phyloP scores from a whole-genome alignment of 2,329 filamentous ascomycete genomes.

The Aspergillus sp. region DNA sequence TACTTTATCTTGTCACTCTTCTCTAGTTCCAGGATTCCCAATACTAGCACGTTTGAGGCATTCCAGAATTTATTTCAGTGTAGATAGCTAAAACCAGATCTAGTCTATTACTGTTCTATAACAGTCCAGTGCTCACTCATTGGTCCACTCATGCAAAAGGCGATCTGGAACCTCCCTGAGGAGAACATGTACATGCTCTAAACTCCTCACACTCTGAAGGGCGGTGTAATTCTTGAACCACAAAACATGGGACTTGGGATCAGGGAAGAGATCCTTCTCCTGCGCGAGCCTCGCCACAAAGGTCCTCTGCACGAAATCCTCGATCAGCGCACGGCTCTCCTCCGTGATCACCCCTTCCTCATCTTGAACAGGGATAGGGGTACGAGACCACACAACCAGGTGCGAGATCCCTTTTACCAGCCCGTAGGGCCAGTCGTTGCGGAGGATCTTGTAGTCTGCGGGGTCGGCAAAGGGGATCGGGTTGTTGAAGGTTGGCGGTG shows the following conservation, averaged over 20 bases:
- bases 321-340: constrained; percentile 53
- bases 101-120: not conserved
- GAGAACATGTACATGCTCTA: constrained; percentile 63
- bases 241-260: constrained; percentile 53
- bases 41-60: constrained; percentile 18
- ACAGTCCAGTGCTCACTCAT: constrained; percentile 30
- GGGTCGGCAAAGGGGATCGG: constrained; percentile 58
- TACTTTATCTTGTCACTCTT: constrained; percentile 11
- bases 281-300: constrained; percentile 52
- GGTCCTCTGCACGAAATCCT: constrained; percentile 53
- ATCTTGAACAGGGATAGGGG: constrained; percentile 52
- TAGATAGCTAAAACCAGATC: not conserved
- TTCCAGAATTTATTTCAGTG: not conserved
- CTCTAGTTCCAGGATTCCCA: constrained; percentile 26
- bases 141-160: constrained; percentile 51
- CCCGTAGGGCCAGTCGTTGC: constrained; percentile 69
- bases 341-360: constrained; percentile 55
- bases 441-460: constrained; percentile 60
- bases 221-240: constrained; percentile 70
- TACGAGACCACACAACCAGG: constrained; percentile 62
- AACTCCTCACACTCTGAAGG: constrained; percentile 63
- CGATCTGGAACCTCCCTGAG: constrained; percentile 53
- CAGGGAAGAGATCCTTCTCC: constrained; percentile 36
- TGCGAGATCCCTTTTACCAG: constrained; percentile 59
- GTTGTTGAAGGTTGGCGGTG: constrained; percentile 42